Conservation (phyloP, 2,329 filamentous ascomycete species). For the Ceratocystis papillata region DNA sequence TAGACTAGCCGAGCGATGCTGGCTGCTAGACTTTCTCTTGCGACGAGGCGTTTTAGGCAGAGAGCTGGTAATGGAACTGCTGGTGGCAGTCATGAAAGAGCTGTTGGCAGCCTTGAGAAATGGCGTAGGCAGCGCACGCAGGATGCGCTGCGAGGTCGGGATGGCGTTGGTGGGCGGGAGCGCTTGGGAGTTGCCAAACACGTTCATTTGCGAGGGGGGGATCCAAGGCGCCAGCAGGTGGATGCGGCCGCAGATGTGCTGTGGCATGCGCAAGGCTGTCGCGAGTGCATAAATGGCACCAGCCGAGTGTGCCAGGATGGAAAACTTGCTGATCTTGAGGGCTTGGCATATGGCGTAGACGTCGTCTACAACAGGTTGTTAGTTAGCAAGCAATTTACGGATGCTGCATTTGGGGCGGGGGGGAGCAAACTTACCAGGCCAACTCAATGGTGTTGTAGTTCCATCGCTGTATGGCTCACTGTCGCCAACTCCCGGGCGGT, state of each 20-base stretch:
- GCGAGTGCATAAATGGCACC: conserved; percentile 97
- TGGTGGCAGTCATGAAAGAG: conserved; percentile 86
- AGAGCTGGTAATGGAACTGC: conserved; percentile 70
- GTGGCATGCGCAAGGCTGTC: conserved; percentile 87
- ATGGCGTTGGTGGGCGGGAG: conserved; percentile 73
- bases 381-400: neutral
- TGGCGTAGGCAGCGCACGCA: conserved; percentile 79
- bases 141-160: conserved; percentile 80
- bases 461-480: conserved; percentile 77
- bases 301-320: conserved; percentile 87
- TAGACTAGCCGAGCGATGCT: conserved; percentile 26
- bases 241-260: conserved; percentile 86
- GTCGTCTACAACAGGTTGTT: conserved; percentile 43
- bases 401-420: neutral
- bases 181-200: conserved; percentile 61
- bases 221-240: conserved; percentile 96
- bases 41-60: conserved; percentile 56
- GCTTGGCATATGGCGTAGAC: conserved; percentile 88
- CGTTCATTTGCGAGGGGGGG: conserved; percentile 82
- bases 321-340: conserved; percentile 89
- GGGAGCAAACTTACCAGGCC: conserved; percentile 60
- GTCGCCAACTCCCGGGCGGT: conserved; percentile 85
- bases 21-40: conserved; percentile 34
- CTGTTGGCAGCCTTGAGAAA: conserved; percentile 91
- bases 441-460: conserved; percentile 76